Evolutionary conservation across 352 stramenopile species (phyloP), one percentile per base, ranked within the genome.

Genomic region (Aphanomyces stellatus): DNA sequence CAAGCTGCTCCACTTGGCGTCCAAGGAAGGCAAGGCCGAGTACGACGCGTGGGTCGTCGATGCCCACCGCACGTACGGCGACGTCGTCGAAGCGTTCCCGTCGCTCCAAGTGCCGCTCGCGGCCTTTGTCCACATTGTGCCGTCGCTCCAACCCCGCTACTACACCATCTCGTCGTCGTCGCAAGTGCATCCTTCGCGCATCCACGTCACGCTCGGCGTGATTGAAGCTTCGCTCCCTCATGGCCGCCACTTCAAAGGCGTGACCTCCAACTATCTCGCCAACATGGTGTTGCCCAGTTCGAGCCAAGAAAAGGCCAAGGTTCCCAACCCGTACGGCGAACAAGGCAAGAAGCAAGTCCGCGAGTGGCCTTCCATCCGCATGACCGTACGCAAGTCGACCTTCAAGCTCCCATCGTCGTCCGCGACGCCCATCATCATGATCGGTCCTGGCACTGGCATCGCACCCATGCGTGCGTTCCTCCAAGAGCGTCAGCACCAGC

Each of bases 161-260:
- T 99, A 99, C 79, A 99, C 97, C 13, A 99, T 99, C 71, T 97
- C 94, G 37, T 99, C 95, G 5, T 99, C 93, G 11, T 93, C 89
- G 42, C 78, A 85, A 42, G 85, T 97, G 2, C 88, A 96, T 73
- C 93, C 96, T 4, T 85, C 90, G 53, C 84, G 82, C n/a, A 84
- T 99, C 33, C 95, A 99, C 73, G 78, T 98, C 48, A 99, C 96
- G 3, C 90, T 99, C 25, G 90, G 90, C 30, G 81, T 99, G 27
- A 88, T 98, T 40, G 74, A 95, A 53, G 79, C 87, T 33, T 78
- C 82, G 34, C 90, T 88, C 63, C 65, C 76, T 64, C 76, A 91
- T 62, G 82, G 80, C 33, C 85, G 89, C 33, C 71, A 91, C 2
- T 98, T 98, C 74, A 74, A 85, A 46, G 97, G 97, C 37, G 82